These are phyloP conservation scores for Scortechinia acanthostroma DNA, from an alignment of 2,329 filamentous ascomycete species.

Conservation along the genomic window DNA sequence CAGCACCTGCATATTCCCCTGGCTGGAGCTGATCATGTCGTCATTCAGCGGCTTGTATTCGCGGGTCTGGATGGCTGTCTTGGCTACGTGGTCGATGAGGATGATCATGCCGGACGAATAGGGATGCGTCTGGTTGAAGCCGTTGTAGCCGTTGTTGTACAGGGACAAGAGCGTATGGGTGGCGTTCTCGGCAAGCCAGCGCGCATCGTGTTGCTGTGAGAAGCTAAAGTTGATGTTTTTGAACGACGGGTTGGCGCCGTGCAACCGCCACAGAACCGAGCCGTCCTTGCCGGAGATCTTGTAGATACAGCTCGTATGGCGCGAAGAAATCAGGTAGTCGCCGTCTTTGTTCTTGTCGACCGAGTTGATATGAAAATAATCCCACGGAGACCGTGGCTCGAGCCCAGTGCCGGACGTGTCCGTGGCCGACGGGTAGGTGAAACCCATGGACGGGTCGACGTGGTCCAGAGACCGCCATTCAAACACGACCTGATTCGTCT, in stretches of 20 bases:
- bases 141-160: conserved; percentile 23
- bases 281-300: conserved; percentile 10
- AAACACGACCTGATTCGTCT: conserved; percentile 34
- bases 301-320: conserved; percentile 12
- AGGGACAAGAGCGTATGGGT: conserved; percentile 15
- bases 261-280: conserved; percentile 11
- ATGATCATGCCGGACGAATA: conserved; percentile 10
- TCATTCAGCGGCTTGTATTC: conserved; percentile 9
- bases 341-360: conserved; percentile 13
- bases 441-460: conserved; percentile 33
- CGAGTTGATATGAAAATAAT: conserved; percentile 16
- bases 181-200: conserved; percentile 11
- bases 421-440: conserved; percentile 31
- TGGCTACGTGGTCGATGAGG: conserved; percentile 11
- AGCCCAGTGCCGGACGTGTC: conserved; percentile 37
- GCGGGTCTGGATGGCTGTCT: conserved; percentile 15
- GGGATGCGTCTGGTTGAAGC: conserved; percentile 6
- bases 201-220: conserved; percentile 24
- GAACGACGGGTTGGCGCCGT: conserved; percentile 7
- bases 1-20: conserved; percentile 11
- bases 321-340: conserved; percentile 14
- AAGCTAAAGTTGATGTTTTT: conserved; percentile 9
- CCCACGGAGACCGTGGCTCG: conserved; percentile 16
- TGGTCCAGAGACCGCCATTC: conserved; percentile 40
- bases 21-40: conserved; percentile 8